Base-by-base conservation (phyloP, 2,329 filamentous ascomycete species). In the Verticillium albo-atrum region DNA sequence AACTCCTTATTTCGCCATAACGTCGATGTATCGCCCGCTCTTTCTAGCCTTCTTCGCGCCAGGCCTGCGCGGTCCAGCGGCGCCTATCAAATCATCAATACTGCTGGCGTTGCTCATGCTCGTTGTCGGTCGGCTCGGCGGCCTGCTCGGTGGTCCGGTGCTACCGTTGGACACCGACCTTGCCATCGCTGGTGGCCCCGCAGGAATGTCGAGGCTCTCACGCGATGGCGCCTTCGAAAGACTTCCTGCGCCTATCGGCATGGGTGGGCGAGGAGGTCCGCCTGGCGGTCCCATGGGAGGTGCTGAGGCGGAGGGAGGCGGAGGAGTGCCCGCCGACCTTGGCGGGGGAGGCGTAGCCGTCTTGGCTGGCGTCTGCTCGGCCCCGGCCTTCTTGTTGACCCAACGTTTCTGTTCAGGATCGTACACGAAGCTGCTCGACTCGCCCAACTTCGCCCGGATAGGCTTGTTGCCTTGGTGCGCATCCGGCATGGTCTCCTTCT, bases 381-480 rank as follows among this genome's bases (percentile, higher is more conserved):
- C 83, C 14, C 88, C 88, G 12, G 86, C 86, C 72, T 97, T 97
- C 80, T 97, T 97, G 79, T 99, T 98, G 72, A 99, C 82, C 96
- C 96, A 99, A 72, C 95, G 92, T 79, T 96, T 96, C 57, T 97
- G 83, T n/a, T 97, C 91, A 2, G 92, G 90, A 70, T 99, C 95
- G 69, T 95, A 99, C 66, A 94, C 89, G 74, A 99, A 97, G 53
- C 88, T 92, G 73, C 87, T 97, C 70, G 95, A 87, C 74, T 99
- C 96, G 62, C 94, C 96, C 9, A 99, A 84, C 70, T 99, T 99
- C 63, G 96, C 95, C 67, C 86, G 87, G 72, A 97, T 91, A n/a
- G 93, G 79, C 69, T 89, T 89, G 70, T 81, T 82, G n/a, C 75
- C 50, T 34, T 62, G 62, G 27, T 62, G 72, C 7, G 75, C 67